Evolutionary conservation across 1,284 basidiomycete species (phyloP), one percentile per base, ranked within the genome.

Genomic region (Erythrobasidium hasegawianum): DNA sequence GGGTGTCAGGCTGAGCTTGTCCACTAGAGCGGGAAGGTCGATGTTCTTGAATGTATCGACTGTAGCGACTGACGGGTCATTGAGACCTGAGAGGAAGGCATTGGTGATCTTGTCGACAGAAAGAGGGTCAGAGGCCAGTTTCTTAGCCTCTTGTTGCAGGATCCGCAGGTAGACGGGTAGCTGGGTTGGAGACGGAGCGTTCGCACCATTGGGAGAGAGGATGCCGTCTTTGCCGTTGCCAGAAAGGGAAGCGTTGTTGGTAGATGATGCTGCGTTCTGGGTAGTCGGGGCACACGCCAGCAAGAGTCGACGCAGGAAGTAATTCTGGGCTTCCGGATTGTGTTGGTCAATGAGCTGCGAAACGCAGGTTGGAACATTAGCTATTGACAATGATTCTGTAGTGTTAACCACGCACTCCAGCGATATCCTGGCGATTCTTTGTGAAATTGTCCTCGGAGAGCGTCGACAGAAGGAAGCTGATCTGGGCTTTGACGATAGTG

Each of bases 391-490:
- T n/a, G 4, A 24, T 24, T 8, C 4, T n/a, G 16, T n/a, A 47
- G n/a, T 24, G 16, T 5, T 14, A 47, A 14, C 70, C 55, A 84
- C 89, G 75, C 77, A 95, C 91, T 68, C 88, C 88, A 75, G 89
- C 86, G 74, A 96, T 94, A 81, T 96, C 92, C 66, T 85, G 80
- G 76, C 91, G 86, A 77, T 94, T 90, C 76, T 89, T 85, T 76
- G 90, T 88, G 76, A 91, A 96, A 79, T 92, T 92, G 74, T 95
- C 93, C 80, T 96, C 93, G 67, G 89, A 91, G 67, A 96, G 84
- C 24, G 90, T 95, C 20, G 89, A 91, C 71, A 97, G 83, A 68
- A 95, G 83, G 79, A 96, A 96, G 72, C 92, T 90, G 77, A 96
- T 94, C 72, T 83, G 81, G 20, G 81, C 81, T 69, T 80, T 79